Evolutionary conservation across 2,329 filamentous ascomycete species (phyloP).

Genomic region (Trichoderma koningiopsis): DNA sequence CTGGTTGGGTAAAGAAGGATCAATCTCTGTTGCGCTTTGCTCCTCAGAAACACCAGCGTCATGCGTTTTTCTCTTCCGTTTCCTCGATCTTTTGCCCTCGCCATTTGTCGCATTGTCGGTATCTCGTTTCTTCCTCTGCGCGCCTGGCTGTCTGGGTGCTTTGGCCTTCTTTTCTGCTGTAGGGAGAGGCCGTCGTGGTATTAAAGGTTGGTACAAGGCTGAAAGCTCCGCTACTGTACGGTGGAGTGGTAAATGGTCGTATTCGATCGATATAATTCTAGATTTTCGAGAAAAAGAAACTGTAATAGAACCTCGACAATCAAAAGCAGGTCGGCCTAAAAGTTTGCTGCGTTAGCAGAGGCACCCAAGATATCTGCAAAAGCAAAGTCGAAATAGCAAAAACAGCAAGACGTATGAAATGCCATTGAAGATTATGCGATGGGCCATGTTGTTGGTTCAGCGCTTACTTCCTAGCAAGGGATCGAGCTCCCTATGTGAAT

Average conservation of each 20-base stretch:
- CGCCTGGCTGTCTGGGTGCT: constrained; percentile 34
- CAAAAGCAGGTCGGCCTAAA: constrained; percentile 59
- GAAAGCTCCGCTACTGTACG: constrained; percentile 55
- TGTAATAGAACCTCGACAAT: constrained; percentile 56
- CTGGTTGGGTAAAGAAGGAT: neutral
- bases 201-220: constrained; percentile 50
- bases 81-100: constrained; percentile 34
- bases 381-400: neutral
- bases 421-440: neutral
- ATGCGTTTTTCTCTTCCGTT: constrained; percentile 35
- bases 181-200: constrained; percentile 36
- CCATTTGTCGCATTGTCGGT: constrained; percentile 32
- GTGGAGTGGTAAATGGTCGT: constrained; percentile 60
- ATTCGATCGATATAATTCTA: constrained; percentile 54
- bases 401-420: neutral
- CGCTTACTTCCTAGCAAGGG: constrained; percentile 47
- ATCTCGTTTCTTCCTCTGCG: constrained; percentile 36
- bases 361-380: neutral
- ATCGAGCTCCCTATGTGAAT: constrained; percentile 52
- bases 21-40: neutral
- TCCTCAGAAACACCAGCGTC: neutral
- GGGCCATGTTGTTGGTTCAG: neutral
- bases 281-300: constrained; percentile 53
- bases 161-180: constrained; percentile 35
- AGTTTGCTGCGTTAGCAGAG: constrained; percentile 17